A percentile compares a stretch with the other conserved stretches of the same genome.
Conservation (phyloP, 768 basidiomycete genomes). For the Amanita pseudoporphyria region DNA sequence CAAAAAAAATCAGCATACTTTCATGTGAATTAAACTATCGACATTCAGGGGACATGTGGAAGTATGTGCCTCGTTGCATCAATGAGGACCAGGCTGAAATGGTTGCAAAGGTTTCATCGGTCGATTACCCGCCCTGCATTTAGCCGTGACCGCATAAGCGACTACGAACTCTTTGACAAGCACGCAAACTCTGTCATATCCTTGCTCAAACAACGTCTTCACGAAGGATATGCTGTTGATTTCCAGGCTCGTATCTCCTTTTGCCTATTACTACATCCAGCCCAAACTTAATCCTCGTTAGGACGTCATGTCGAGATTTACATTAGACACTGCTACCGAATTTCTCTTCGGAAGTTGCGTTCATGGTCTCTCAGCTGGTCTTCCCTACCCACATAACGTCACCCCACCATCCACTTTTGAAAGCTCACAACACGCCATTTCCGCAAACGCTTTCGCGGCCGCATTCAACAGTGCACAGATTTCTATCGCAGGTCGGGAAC, state of each 20-base stretch:
- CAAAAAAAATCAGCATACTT: too few species aligned
- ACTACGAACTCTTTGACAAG: constrained; percentile 53
- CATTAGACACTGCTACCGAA: constrained; percentile 57
- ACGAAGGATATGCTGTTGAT: constrained; percentile 43
- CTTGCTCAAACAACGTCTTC: constrained; percentile 37
- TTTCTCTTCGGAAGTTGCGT: constrained; percentile 57
- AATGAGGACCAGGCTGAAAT: not conserved
- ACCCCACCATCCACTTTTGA: not conserved
- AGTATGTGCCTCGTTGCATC: constrained; percentile 15
- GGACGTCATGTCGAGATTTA: constrained; percentile 54
- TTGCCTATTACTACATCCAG: not conserved
- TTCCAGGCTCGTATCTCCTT: constrained; percentile 34
- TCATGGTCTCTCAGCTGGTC: constrained; percentile 36
- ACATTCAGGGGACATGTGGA: constrained; percentile 26
- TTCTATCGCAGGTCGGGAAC: constrained; percentile 30
- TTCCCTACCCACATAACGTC: constrained; percentile 44
- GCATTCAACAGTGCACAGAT: constrained; percentile 43
- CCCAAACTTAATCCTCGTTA: constrained; percentile 11
- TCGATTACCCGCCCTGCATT: constrained; percentile 59
- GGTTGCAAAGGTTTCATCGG: constrained; percentile 40
- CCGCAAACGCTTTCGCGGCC: constrained; percentile 18
- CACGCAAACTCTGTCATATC: constrained; percentile 36
- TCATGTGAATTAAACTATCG: not conserved
- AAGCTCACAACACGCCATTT: not conserved
- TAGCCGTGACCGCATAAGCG: constrained; percentile 45